Evolutionary conservation across 2,329 filamentous ascomycete species (phyloP), one percentile per base, ranked within the genome.

Genomic region (Phyllosticta citriasiana): DNA sequence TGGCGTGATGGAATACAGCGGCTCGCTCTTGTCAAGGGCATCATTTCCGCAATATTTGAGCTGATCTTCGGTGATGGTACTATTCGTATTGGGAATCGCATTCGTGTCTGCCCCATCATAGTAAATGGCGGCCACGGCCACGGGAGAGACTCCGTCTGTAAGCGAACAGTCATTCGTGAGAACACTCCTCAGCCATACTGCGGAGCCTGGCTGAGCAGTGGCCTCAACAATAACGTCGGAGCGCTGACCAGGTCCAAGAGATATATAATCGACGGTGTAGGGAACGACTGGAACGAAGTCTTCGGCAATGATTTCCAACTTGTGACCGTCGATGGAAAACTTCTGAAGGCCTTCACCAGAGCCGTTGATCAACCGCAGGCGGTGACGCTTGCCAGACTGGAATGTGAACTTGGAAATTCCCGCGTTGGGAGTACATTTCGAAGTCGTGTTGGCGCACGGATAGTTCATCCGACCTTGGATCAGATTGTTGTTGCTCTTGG

Each of bases 101-200:
- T 47, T 47, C 14, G 40, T 47, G 40, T 47, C 40, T n/a, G 40
- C 14, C 12, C 40, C 68, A 53, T 86, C 77, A 70, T 89, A 90
- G 74, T 87, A 87, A 57, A 90, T 78, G 10, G 80, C 83, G 0
- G 86, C 87, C 0, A 84, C 2, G 62, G 67, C 59, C 40, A 47
- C 40, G 2, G 40, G 40, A 47, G 40, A 47, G n/a, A 47, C 40
- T 6, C 3, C 12, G 7, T 47, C 40, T 6, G n/a, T n/a, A 16
- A 47, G 14, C 14, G 3, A 5, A 16, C 40, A 47, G n/a, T 47
- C 40, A 2, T 16, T n/a, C 2, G 56, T 19, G 24, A 57, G 19
- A n/a, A 19, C 30, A 10, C 65, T 66, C 62, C 74, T 70, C 72
- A 76, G 75, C 72, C 73, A 76, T 60, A 68, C 69, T 1, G 68